Conservation (phyloP, 73 alveolate genomes). For the Durusdinium trenchii region DNA sequence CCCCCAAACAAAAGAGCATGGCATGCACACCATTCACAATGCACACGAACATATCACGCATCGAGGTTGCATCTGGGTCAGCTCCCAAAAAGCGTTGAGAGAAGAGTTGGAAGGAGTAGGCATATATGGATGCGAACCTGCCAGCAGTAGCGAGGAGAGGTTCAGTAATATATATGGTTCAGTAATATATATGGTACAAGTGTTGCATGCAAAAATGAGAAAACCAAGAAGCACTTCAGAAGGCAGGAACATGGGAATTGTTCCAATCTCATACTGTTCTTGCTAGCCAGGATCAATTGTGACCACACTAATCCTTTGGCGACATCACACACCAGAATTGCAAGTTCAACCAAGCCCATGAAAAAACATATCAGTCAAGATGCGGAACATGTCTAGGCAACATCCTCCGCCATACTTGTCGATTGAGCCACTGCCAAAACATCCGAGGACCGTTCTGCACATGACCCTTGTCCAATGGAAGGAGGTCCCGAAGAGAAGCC, state of each 20-base stretch:
- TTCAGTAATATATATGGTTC: no score
- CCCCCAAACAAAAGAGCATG: background rate
- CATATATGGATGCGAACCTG: conserved; percentile 18
- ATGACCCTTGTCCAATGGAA: background rate
- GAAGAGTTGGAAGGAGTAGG: background rate
- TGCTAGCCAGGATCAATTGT: background rate
- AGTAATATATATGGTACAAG: no score
- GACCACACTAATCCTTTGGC: background rate
- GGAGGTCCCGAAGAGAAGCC: background rate
- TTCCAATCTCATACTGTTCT: background rate
- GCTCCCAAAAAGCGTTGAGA: background rate
- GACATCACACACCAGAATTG: background rate
- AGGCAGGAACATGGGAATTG: background rate
- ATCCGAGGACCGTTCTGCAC: background rate
- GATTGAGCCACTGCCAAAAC: conserved; percentile 8
- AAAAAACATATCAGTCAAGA: no score
- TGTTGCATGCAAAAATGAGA: no score
- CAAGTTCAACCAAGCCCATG: no score
- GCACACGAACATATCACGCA: no score
- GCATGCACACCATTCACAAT: background rate
- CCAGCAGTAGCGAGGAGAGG: no score
- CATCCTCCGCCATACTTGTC: background rate
- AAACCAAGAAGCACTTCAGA: conserved; percentile 5
- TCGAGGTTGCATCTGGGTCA: background rate
- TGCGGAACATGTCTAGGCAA: background rate